Evolutionary conservation across 495 filamentous ascomycete genomes (phyloP).

Genomic region (Thozetella sp.): DNA sequence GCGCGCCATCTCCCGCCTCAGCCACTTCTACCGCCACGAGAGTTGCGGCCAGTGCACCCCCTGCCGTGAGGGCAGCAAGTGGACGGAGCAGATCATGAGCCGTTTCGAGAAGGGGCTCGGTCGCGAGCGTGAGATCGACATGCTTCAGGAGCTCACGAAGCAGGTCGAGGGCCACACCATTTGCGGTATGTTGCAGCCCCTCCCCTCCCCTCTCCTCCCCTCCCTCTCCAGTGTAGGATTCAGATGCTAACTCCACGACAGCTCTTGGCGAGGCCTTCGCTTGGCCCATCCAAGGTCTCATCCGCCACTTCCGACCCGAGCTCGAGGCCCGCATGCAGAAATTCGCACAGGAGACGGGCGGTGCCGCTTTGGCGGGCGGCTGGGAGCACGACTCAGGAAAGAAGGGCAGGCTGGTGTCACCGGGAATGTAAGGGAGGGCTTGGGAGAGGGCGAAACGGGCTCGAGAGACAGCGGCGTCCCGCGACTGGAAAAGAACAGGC

Average conservation of each 20-base stretch:
- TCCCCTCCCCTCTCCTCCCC: neutral
- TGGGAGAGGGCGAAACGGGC: neutral
- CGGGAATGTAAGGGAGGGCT: conserved; percentile 66
- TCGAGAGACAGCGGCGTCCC: neutral
- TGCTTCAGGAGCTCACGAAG: conserved; percentile 98
- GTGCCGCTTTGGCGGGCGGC: conserved; percentile 78
- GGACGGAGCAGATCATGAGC: conserved; percentile 98
- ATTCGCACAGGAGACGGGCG: conserved; percentile 69
- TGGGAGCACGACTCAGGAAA: conserved; percentile 77
- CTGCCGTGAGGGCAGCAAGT: conserved; percentile 95
- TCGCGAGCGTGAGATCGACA: conserved; percentile 91
- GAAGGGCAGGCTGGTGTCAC: conserved; percentile 83
- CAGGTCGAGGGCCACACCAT: conserved; percentile 99
- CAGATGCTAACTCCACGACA: conserved; percentile 19
- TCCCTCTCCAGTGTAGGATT: neutral
- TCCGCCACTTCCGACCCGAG: conserved; percentile 96
- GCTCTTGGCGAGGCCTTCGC: conserved; percentile 96
- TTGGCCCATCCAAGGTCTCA: conserved; percentile 97
- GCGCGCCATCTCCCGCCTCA: conserved; percentile 86
- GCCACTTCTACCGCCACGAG: conserved; percentile 98
- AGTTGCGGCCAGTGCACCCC: conserved; percentile 98
- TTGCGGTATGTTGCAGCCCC: conserved; percentile 62
- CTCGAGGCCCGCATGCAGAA: conserved; percentile 85
- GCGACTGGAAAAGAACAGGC: conserved; percentile 4
- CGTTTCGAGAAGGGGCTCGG: conserved; percentile 90